These are phyloP conservation scores for Saururus chinensis DNA, from an alignment of 164 flowering plant genomes.

Conservation along the genomic window DNA sequence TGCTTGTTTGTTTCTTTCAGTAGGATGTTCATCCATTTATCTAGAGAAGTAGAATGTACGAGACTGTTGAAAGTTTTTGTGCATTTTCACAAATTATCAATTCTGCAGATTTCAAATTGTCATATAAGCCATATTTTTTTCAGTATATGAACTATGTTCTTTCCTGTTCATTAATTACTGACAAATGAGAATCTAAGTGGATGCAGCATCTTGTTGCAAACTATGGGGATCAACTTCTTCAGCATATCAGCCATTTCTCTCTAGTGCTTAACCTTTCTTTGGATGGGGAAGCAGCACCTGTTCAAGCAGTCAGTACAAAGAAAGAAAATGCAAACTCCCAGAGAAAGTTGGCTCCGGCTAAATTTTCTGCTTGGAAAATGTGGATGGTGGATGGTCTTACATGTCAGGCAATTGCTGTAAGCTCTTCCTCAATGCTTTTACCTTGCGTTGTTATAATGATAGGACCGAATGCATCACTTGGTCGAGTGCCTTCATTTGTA, in stretches of 20 bases:
- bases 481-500: background rate
- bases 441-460: background rate
- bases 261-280: slow-evolving; percentile 29
- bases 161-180: no score
- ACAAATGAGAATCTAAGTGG: background rate
- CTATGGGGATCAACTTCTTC: slow-evolving; percentile 44
- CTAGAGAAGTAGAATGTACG: no score
- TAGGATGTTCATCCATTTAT: no score
- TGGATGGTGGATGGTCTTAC: slow-evolving; percentile 49
- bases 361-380: slow-evolving; percentile 56
- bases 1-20: no score
- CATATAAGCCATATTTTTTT: no score
- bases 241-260: slow-evolving; percentile 24
- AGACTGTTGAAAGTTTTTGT: no score
- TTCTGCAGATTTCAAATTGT: no score
- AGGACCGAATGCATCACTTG: background rate
- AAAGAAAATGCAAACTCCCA: slow-evolving; percentile 16
- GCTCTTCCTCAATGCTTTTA: slow-evolving; percentile 1
- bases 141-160: no score
- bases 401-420: slow-evolving; percentile 37
- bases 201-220: slow-evolving; percentile 40
- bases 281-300: slow-evolving; percentile 29
- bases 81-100: no score
- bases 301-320: slow-evolving; percentile 11
- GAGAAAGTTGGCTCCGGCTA: slow-evolving; percentile 32